Evolutionary conservation across 495 filamentous ascomycete genomes (phyloP), one percentile per base, ranked within the genome.

Genomic region (Penicillium samsonianum): DNA sequence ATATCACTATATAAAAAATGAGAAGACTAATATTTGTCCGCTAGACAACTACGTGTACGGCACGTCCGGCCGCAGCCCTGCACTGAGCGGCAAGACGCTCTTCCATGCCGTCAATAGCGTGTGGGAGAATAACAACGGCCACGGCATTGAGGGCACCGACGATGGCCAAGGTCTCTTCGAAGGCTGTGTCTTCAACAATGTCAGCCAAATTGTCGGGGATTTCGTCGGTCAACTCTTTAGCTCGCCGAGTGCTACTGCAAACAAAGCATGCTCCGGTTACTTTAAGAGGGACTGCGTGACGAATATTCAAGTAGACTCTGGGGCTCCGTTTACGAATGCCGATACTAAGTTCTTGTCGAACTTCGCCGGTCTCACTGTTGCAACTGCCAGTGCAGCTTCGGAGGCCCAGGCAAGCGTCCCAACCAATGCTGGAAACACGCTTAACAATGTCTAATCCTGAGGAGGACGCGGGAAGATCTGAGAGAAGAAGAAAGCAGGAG

Each of bases 21-120:
- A 14, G 9, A 16, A 35, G 14, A 35, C 33, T 35, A 16, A 35
- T n/a, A 10, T 10, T 11, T 14, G 33, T 22, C 60, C 80, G 35
- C 67, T 68, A 47, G 68, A 70, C 52, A 80, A 80, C 66, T 80
- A 78, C 58, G 71, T 80, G 53, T 72, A 78, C 62, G 64, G 79
- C 63, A 75, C 70, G 33, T 69, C 68, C 30, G 77, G 78, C 28
- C 78, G 78, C 59, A 63, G 61, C 19, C 78, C 78, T 41, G 78
- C 76, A 59, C 63, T 80, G 41, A 64, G 48, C 46, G 73, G 68
- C 23, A 72, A 72, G 55, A 72, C 72, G 5, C 59, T 78, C 19
- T 61, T 80, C 38, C 78, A 63, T 28, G 60, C 56, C 25, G 60
- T 63, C 19, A 63, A 63, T 47, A 63, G 47, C 20, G 40, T 46